Base-by-base conservation (phyloP, 2,329 filamentous ascomycete species). In the Leptographium procerum region DNA sequence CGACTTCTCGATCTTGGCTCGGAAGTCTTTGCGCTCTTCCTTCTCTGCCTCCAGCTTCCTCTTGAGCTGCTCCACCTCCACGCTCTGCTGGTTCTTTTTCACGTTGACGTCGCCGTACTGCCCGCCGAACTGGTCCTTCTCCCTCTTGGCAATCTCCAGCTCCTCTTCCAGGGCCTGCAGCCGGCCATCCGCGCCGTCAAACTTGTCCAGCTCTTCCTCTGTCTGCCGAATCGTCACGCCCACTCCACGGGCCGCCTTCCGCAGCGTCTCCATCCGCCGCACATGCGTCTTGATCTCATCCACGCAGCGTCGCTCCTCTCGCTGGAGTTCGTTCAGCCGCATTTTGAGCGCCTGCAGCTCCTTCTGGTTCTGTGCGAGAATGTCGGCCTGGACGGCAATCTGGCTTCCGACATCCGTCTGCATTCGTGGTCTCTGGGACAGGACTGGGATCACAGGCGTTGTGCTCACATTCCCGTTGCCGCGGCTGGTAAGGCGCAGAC, bases 331-430 rank as follows among this genome's bases (percentile, higher is more conserved):
- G 29, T 74, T 73, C 57, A 76, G 70, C 54, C 79, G 74, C 31
- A 73, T 69, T 57, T 80, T 76, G 6, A 86, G 69, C 1, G 78
- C 75, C 3, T 72, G 70, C 52, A 84, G 69, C 59, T 88, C 82
- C 7, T 71, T 68, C 56, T 79, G 76, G 3, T 88, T 74, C 43
- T 83, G 78, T 29, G 77, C 71, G 3, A 82, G 62, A 4, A 73
- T 72, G 29, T 82, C 76, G 59, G 73, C 72, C 51, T 79, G 75
- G 16, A 79, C 70, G 8, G 69, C 67, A 47, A 91, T 79, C 66
- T 89, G 87, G 22, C 80, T 81, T 59, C 82, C 86, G 29, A 82
- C 76, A 67, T 95, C 88, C 1, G 88, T 86, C 66, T 86, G 87
- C 84, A 96, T 95, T n/a, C 91, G 83, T 28, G 87, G 77, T 11